Base-by-base conservation (phyloP, 2,329 filamentous ascomycete species). In the Penicillium glabrum region DNA sequence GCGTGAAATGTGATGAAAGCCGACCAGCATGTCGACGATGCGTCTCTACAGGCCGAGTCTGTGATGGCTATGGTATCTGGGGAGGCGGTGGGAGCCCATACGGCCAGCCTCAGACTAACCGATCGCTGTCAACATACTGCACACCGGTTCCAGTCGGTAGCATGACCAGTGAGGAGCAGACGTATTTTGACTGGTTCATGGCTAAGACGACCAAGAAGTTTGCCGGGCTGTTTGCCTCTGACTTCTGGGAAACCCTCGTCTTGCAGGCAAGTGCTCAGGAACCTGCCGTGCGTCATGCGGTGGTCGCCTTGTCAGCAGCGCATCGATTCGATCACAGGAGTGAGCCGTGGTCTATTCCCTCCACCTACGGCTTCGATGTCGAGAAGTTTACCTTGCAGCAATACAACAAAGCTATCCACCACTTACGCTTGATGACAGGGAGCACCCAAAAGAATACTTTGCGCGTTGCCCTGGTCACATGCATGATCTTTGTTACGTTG, bases 51-150 rank as follows among this genome's bases (percentile, higher is more conserved):
- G 70, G 72, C 6, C 71, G 74, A 7, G 59, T 65, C 4, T 78
- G 75, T 51, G 65, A 79, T 50, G 77, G 78, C 14, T 79, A 79
- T 58, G 77, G 75, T 0, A 67, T 79, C 41, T 75, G 73, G 74
- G 73, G 75, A 24, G 72, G 74, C 4, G 72, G 69, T 10, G 72
- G 73, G 3, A 70, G 62, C 37, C 60, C 56, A 14, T 66, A 67
- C 45, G 54, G 53, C 8, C 46, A 65, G 14, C 54, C 60, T n/a
- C 48, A 66, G 62, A 27, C 65, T 53, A 62, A 37, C 13, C 46
- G 49, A 19, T 61, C 47, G 27, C 58, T 56, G 16, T 66, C 54
- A 16, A 53, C 51, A 31, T 62, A 59, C 43, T 58, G 54, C 39
- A 61, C 56, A 11, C 60, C 51, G 3, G 48, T 60, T 29, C 56